A percentile compares a stretch with the other conserved stretches of the same genome.
These are phyloP conservation scores for Hortaea sp. DNA, from an alignment of 2,329 filamentous ascomycete genomes.

Conservation along the genomic window DNA sequence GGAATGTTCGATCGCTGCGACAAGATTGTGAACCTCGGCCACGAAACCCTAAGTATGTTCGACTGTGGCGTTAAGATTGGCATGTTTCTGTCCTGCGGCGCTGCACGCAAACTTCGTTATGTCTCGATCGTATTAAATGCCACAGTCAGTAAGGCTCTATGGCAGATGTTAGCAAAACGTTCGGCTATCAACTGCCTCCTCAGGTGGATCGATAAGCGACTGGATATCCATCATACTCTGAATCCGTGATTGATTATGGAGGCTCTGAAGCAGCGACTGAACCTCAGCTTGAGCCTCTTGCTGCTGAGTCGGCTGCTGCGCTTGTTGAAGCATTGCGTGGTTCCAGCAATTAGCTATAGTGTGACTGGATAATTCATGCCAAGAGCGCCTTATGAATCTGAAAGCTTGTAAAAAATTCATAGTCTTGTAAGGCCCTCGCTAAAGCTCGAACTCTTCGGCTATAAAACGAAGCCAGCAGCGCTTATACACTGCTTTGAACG, in stretches of 20 bases:
- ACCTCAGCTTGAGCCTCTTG: neutral
- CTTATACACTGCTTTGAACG: neutral
- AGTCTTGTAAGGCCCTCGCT: neutral
- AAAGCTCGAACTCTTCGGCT: neutral
- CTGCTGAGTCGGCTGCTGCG: neutral
- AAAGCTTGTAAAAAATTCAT: neutral
- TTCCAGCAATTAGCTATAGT: neutral
- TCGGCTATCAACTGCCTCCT: neutral
- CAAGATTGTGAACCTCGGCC: no score
- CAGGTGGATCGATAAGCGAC: neutral
- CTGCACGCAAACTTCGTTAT: no score
- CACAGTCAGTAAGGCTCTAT: no score
- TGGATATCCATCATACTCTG: neutral
- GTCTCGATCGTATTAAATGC: no score
- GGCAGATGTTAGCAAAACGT: no score
- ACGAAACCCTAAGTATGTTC: no score
- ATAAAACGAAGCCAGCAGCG: neutral
- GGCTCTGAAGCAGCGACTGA: neutral
- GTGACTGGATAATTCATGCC: neutral
- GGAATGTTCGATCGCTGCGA: no score
- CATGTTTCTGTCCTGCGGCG: no score
- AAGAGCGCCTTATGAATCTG: neutral
- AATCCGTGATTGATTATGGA: neutral
- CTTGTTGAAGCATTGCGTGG: neutral
- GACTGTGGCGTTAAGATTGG: no score